Evolutionary conservation across 1,284 basidiomycete species (phyloP), one percentile per base, ranked within the genome.

Genomic region (Rhodotorula sp.): DNA sequence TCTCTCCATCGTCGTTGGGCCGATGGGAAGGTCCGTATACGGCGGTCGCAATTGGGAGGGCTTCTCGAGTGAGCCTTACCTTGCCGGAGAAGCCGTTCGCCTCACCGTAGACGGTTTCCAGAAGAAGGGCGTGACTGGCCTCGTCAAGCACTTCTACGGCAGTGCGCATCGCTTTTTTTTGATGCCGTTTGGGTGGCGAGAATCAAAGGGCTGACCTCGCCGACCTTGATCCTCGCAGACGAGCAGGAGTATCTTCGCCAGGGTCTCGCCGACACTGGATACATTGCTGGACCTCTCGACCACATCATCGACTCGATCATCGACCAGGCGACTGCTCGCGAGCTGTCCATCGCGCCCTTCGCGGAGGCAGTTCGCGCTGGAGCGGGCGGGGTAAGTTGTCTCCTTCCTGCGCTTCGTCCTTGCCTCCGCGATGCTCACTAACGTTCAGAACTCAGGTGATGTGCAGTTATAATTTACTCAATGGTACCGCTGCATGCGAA

Each of bases 21-120:
- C 62, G 4, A 36, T 68, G 15, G 67, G 67, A 2, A 24, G 83
- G 82, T 1, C 85, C 88, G 8, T 85, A 84, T 24, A 86, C 83
- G 52, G 39, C 47, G 62, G 62, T 7, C 62, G 54, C 19, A 91
- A 90, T 79, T 94, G 90, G 90, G 91, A 94, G 82, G 90, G 89
- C 15, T 92, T 90, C 88, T 90, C 58, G 79, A 68, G 36, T 3
- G 68, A 68, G 27, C 36, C 56, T 1, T 57, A 11, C 34, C 52
- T 71, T 0, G 3, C 29, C 0, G 55, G 62, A 17, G 58, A 57
- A 22, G 64, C 44, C 1, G 48, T 27, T 2, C 39, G 30, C 1
- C 49, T 32, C 27, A 46, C 57, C 36, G 51, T 68, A 34, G 8
- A 19, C 22, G 87, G 84, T 24, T 88, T 91, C 80, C 91, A 93